Evolutionary conservation across 2,329 filamentous ascomycete genomes (phyloP).

Genomic region (Daldinia sp.): DNA sequence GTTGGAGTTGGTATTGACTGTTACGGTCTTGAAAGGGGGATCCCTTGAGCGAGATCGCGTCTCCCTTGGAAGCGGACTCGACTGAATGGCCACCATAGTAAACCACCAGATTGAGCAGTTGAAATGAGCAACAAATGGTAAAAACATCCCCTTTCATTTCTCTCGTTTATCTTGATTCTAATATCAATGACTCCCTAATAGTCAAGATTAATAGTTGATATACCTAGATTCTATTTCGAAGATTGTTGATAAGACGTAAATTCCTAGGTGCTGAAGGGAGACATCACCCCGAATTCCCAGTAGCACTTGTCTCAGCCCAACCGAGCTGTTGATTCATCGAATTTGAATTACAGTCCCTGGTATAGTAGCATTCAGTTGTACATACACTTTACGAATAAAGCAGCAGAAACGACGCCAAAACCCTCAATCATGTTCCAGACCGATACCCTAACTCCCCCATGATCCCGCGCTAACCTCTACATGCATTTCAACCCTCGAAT

Average conservation of each 20-base stretch:
- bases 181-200: neutral
- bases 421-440: slow-evolving; percentile 42
- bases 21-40: neutral
- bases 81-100: neutral
- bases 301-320: slow-evolving; percentile 38
- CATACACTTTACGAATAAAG: slow-evolving; percentile 33
- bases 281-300: slow-evolving; percentile 31
- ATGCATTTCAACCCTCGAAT: slow-evolving; percentile 53
- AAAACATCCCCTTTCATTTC: neutral
- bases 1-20: neutral
- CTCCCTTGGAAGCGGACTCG: neutral
- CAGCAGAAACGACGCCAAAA: slow-evolving; percentile 32
- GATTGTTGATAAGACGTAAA: neutral
- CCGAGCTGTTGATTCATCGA: slow-evolving; percentile 29
- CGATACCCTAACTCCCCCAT: slow-evolving; percentile 37
- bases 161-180: neutral
- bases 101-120: neutral
- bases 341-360: slow-evolving; percentile 37
- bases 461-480: slow-evolving; percentile 35
- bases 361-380: slow-evolving; percentile 30
- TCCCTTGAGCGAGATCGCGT: too few relatives aligned
- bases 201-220: neutral
- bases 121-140: neutral
- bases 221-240: neutral
- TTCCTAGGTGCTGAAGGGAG: slow-evolving; percentile 13